Evolutionary conservation across 2,329 filamentous ascomycete genomes (phyloP), one percentile per base, ranked within the genome.

Genomic region (Ascosphaera acerosa): DNA sequence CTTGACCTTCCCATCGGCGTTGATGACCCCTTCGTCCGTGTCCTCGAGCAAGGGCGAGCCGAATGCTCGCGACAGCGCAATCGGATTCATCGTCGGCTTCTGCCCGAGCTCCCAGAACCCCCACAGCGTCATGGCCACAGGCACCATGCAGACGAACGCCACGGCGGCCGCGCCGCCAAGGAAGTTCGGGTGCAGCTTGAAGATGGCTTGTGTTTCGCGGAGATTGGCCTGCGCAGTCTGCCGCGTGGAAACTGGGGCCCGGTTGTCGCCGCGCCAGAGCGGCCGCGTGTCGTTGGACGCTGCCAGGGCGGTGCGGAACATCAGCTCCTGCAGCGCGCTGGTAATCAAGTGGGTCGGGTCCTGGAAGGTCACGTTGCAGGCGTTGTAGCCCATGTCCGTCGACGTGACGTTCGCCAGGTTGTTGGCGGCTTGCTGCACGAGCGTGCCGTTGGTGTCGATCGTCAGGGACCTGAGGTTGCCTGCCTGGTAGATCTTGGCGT

Each of bases 1-100:
- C 20, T 23, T 23, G 9, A 23, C 20, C 12, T 23, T 23, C 12
- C 9, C 20, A 7, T 12, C 12, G 9, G 7, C 20, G 12, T 7
- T 12, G 9, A 9, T 12, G 12, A 23, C 20, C 12, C 9, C 9
- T 7, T 23, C 12, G 12, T 23, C 20, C 9, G 29, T 20, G 17
- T 16, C 29, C 18, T 9, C 20, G 3, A 32, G 30, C 18, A 37
- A 26, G 7, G 37, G 33, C 15, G 43, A 41, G 15, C 38, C 32
- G 30, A 46, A 44, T 9, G 40, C 43, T 18, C 39, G 42, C 15
- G 41, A 43, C 6, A 41, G 35, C 31, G 45, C 44, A 10, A 46
- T 31, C 1, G 44, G 43, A 30, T 38, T 43, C 12, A 46, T 32
- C 9, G 41, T 38, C 12, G 42, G 36, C 9, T 32, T 18, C 9